A percentile compares a stretch with the other conserved stretches of the same genome.
phyloP scores from a whole-genome alignment of 2,329 filamentous ascomycete species.

The Talaromyces islandicus region DNA sequence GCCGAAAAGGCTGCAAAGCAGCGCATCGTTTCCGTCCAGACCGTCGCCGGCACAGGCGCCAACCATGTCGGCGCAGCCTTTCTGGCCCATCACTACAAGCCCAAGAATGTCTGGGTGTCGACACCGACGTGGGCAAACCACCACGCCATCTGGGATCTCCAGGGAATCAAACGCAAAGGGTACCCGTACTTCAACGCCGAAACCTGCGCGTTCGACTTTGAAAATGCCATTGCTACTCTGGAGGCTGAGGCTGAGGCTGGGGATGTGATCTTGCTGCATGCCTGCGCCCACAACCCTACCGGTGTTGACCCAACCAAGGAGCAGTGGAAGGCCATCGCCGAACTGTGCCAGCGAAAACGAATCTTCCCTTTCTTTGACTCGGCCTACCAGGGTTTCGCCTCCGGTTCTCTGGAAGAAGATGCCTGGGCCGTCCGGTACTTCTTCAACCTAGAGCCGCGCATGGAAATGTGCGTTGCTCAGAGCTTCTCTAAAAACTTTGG shows the following conservation, averaged over 20 bases:
- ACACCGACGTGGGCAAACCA: conserved; percentile 98
- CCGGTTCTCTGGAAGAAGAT: conserved; percentile 77
- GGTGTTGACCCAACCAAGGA: conserved; percentile 87
- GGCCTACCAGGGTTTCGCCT: conserved; percentile 95
- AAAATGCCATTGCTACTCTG: conserved; percentile 69
- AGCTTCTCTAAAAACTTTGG: conserved; percentile 64
- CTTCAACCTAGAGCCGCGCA: conserved; percentile 67
- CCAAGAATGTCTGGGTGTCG: conserved; percentile 74
- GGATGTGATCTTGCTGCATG: conserved; percentile 83
- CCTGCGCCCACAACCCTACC: conserved; percentile 96
- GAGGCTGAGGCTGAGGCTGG: conserved; percentile 76
- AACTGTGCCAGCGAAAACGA: conserved; percentile 68
- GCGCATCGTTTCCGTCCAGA: conserved; percentile 68
- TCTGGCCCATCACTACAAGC: conserved; percentile 77
- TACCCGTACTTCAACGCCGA: conserved; percentile 88
- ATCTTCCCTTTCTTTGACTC: conserved; percentile 98
- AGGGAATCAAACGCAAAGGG: conserved; percentile 69
- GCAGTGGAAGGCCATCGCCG: conserved; percentile 86
- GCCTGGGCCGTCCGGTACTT: conserved; percentile 89
- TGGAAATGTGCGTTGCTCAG: conserved; percentile 55
- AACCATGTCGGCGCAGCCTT: conserved; percentile 89
- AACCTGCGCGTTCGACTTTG: conserved; percentile 38
- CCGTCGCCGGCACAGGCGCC: conserved; percentile 92
- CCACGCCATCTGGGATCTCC: conserved; percentile 76
- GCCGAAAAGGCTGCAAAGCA: conserved; percentile 30